Conservation (phyloP, 306 rosid genomes). For the Delonix regia region DNA sequence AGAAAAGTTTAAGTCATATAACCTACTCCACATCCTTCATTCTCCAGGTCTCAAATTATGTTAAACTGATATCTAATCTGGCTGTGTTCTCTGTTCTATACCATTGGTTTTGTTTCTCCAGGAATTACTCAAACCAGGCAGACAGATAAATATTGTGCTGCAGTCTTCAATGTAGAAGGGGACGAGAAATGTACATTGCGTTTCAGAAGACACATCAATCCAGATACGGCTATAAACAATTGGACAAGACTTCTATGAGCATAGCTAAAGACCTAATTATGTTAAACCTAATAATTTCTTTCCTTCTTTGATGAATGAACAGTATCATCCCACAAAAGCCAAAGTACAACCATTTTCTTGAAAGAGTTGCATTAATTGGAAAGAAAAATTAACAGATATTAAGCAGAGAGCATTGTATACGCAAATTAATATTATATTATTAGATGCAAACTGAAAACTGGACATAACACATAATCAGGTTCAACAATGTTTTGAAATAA, state of each 20-base stretch:
- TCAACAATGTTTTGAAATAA: slow-evolving; percentile 7
- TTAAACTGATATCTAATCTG: neutral
- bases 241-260: neutral
- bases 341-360: neutral
- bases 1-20: neutral
- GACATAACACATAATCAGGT: slow-evolving; percentile 7
- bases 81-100: no score
- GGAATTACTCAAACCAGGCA: neutral
- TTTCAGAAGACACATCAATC: neutral
- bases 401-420: neutral
- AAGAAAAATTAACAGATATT: neutral
- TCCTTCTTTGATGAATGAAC: no score
- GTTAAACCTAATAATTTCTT: neutral
- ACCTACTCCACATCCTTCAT: neutral
- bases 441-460: neutral
- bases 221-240: neutral
- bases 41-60: neutral
- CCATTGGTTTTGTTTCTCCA: no score
- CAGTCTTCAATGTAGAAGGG: neutral
- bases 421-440: neutral
- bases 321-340: neutral
- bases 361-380: neutral
- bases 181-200: neutral
- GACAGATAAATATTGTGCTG: neutral
- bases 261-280: neutral